Percentiles rank a stretch among this genome's conserved stretches.
Evolutionary conservation across 257 asterid genomes (phyloP).

Genomic region (Solanum chilense): DNA sequence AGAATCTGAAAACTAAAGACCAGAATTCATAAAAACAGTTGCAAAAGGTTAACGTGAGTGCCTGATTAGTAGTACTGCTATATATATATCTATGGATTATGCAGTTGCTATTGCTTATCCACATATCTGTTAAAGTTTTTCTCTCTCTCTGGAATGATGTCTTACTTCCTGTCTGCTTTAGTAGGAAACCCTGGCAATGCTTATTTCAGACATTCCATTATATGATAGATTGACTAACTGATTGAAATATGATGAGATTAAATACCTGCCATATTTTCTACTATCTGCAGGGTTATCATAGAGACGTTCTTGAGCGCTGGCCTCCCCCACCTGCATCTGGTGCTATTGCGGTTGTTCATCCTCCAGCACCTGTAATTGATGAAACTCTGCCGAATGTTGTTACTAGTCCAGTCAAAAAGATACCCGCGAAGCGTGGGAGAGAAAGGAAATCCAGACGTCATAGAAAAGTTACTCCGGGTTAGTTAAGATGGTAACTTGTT

Average conservation of each 20-base stretch:
- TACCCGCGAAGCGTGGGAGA: conserved; percentile 37
- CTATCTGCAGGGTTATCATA: conserved; percentile 65
- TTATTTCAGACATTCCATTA: neutral
- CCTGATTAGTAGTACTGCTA: neutral
- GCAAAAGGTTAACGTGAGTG: neutral
- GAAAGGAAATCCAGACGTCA: conserved; percentile 52
- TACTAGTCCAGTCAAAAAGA: conserved; percentile 11
- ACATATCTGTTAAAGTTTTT: neutral
- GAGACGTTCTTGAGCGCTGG: conserved; percentile 58
- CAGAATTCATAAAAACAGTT: neutral
- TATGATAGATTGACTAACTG: neutral
- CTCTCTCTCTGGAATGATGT: neutral
- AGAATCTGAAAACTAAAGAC: neutral
- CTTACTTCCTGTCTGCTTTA: neutral
- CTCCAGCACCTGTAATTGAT: conserved; percentile 28
- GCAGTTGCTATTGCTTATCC: neutral
- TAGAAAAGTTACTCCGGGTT: conserved; percentile 42
- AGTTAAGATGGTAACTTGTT: conserved; percentile 13
- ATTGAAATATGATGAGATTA: neutral
- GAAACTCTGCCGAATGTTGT: neutral
- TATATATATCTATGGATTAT: neutral
- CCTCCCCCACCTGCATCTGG: conserved; percentile 40
- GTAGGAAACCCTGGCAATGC: neutral
- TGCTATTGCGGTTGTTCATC: conserved; percentile 14
- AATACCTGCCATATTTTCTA: neutral